Evolutionary conservation across 805 yeast genomes (phyloP).

Genomic region (Metschnikowia bowlesiae): DNA sequence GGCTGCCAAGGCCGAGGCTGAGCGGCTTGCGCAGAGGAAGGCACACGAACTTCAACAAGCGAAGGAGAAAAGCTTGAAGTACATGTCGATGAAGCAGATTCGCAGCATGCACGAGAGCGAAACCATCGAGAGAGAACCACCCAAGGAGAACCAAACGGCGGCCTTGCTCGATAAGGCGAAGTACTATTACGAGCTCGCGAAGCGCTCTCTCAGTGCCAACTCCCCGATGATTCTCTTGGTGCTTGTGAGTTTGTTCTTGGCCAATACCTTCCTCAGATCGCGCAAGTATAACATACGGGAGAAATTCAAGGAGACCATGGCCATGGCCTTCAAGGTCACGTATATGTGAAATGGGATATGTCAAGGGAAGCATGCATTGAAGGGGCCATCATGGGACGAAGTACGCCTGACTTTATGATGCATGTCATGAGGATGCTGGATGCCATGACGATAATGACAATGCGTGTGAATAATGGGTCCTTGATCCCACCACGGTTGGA

Average conservation of each 20-base stretch:
- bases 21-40: slow-evolving; percentile 16
- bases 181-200: slow-evolving; percentile 14
- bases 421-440: too few species aligned
- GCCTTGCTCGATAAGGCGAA: slow-evolving; percentile 2
- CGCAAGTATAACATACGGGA: slow-evolving; percentile 27
- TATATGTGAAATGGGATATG: slow-evolving; percentile 18
- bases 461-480: too few species aligned
- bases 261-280: slow-evolving; percentile 20
- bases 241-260: slow-evolving; percentile 19
- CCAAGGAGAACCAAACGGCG: neutral
- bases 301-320: slow-evolving; percentile 31
- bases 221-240: slow-evolving; percentile 25
- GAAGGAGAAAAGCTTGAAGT: slow-evolving; percentile 24
- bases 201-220: slow-evolving; percentile 24
- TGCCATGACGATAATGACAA: too few species aligned
- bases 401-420: too few species aligned
- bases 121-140: neutral
- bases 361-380: neutral
- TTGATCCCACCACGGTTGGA: too few species aligned
- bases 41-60: slow-evolving; percentile 13
- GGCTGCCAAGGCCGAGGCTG: slow-evolving; percentile 16
- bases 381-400: neutral
- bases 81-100: slow-evolving; percentile 29
- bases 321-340: slow-evolving; percentile 43
- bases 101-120: slow-evolving; percentile 13